phyloP scores from a whole-genome alignment of 768 basidiomycete species.

The Terana coerulea region DNA sequence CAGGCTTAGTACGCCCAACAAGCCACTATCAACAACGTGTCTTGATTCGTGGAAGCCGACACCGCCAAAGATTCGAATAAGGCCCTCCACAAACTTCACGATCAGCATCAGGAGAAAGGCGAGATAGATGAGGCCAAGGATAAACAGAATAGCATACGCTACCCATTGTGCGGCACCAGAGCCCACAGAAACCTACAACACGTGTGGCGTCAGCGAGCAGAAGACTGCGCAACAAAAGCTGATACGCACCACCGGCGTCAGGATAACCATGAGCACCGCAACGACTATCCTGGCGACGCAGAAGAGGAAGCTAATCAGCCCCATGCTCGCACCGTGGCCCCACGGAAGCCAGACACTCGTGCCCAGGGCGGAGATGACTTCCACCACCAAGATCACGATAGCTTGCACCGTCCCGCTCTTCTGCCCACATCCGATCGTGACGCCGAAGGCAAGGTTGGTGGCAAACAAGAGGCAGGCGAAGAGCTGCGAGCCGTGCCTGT shows the following conservation, averaged over 20 bases:
- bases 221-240: constrained; percentile 12
- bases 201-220: constrained; percentile 12
- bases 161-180: constrained; percentile 86
- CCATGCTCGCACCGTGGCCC: constrained; percentile 97
- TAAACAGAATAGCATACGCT: constrained; percentile 86
- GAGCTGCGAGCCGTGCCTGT: constrained; percentile 84
- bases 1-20: constrained; percentile 80
- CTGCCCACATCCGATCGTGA: constrained; percentile 89
- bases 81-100: constrained; percentile 80
- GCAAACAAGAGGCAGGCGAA: constrained; percentile 81
- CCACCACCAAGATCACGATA: constrained; percentile 83
- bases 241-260: constrained; percentile 77
- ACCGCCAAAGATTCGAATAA: constrained; percentile 71
- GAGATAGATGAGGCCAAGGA: constrained; percentile 77
- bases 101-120: constrained; percentile 79
- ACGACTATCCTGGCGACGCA: constrained; percentile 88
- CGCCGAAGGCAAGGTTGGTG: constrained; percentile 77
- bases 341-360: constrained; percentile 96
- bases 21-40: constrained; percentile 77
- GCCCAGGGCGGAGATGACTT: constrained; percentile 80
- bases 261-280: constrained; percentile 84
- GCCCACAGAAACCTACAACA: constrained; percentile 75
- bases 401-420: constrained; percentile 88
- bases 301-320: constrained; percentile 89
- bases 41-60: constrained; percentile 83